Conservation (phyloP, 805 yeast genomes). For the Maudiozyma saulgeensis region DNA sequence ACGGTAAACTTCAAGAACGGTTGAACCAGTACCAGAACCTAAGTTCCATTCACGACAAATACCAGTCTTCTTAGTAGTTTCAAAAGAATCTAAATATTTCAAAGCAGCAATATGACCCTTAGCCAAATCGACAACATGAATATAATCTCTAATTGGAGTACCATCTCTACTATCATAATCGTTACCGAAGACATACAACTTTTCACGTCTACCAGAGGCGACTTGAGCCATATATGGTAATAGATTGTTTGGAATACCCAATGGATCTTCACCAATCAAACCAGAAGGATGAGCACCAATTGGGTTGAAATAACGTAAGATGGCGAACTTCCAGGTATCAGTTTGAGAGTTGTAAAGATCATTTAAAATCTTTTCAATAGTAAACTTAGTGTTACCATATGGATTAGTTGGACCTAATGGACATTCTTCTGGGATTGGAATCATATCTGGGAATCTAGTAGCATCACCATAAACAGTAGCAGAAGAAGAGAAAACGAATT, state of each 20-base stretch:
- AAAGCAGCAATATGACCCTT: slow-evolving; percentile 69
- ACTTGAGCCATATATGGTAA: slow-evolving; percentile 72
- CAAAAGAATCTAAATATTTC: slow-evolving; percentile 35
- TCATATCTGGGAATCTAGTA: slow-evolving; percentile 51
- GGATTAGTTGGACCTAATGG: slow-evolving; percentile 71
- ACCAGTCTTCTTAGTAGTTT: slow-evolving; percentile 31
- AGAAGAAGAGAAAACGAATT: slow-evolving; percentile 63
- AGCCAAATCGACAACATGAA: slow-evolving; percentile 74
- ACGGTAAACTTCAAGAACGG: slow-evolving; percentile 61
- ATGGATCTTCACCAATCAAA: slow-evolving; percentile 69
- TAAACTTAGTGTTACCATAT: slow-evolving; percentile 62
- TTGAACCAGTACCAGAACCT: slow-evolving; percentile 74
- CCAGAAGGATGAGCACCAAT: slow-evolving; percentile 84
- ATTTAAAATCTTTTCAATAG: slow-evolving; percentile 52
- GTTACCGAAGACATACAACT: slow-evolving; percentile 58
- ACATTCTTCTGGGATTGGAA: slow-evolving; percentile 71
- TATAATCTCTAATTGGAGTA: slow-evolving; percentile 73
- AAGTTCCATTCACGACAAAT: slow-evolving; percentile 71
- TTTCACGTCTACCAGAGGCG: slow-evolving; percentile 60
- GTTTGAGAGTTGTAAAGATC: slow-evolving; percentile 42
- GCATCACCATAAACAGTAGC: slow-evolving; percentile 72
- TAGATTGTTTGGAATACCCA: slow-evolving; percentile 67
- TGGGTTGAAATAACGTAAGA: slow-evolving; percentile 73
- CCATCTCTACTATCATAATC: slow-evolving; percentile 69
- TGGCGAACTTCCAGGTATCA: slow-evolving; percentile 41